Conservation (phyloP, 768 basidiomycete genomes). For the Tephrocybe sp. region DNA sequence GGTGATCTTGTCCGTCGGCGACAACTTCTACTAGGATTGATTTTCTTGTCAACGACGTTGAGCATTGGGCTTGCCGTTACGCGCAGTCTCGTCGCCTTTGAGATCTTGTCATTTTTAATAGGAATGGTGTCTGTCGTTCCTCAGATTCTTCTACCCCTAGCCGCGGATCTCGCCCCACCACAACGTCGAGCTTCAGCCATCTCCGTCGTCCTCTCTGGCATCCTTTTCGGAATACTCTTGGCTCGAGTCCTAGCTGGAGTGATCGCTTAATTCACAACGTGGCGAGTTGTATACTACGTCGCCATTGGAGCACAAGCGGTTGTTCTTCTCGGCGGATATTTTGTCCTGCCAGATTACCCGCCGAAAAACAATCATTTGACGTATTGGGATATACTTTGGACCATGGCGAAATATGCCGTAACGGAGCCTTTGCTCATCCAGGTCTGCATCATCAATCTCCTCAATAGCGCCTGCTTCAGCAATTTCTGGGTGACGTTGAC, state of each 20-base stretch:
- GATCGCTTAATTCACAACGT: constrained; percentile 71
- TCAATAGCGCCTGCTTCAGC: constrained; percentile 56
- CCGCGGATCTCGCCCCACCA: constrained; percentile 80
- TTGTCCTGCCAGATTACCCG: constrained; percentile 78
- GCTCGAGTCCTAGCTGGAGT: constrained; percentile 76
- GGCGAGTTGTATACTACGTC: constrained; percentile 78
- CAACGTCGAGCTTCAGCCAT: constrained; percentile 72
- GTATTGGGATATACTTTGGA: constrained; percentile 68
- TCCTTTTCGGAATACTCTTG: constrained; percentile 75
- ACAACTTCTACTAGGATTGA: constrained; percentile 62
- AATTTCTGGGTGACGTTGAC: constrained; percentile 76
- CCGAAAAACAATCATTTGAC: constrained; percentile 65
- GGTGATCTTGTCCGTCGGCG: constrained; percentile 85
- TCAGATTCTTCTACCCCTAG: constrained; percentile 74
- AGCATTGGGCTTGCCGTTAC: constrained; percentile 75
- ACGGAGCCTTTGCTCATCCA: constrained; percentile 83
- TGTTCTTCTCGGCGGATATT: constrained; percentile 59
- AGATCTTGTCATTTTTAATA: constrained; percentile 67
- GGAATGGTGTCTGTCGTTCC: constrained; percentile 70
- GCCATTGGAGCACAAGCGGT: constrained; percentile 67
- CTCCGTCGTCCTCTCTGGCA: constrained; percentile 66
- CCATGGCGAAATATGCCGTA: constrained; percentile 73
- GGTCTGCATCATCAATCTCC: constrained; percentile 59
- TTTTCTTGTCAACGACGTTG: constrained; percentile 52
- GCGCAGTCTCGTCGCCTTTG: constrained; percentile 55